phyloP scores from a whole-genome alignment of 75 land plant genomes.

The Picea glauca region DNA sequence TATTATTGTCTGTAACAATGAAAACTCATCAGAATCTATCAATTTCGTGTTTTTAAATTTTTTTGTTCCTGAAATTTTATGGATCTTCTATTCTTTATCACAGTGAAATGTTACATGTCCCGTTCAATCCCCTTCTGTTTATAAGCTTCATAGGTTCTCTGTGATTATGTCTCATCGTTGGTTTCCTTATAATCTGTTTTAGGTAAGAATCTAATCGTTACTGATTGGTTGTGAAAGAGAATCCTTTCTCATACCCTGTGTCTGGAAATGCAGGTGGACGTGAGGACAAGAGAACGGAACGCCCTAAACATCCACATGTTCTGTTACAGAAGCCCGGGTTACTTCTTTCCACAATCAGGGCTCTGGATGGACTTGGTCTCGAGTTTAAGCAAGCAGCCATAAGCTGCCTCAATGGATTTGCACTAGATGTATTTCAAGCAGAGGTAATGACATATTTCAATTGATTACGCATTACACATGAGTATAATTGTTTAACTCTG shows the following conservation, averaged over 20 bases:
- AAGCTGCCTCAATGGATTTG: neutral
- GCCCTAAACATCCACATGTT: neutral
- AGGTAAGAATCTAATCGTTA: too few species aligned
- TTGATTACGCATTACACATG: too few species aligned
- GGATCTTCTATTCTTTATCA: constrained; percentile 22
- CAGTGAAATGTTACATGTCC: constrained; percentile 11
- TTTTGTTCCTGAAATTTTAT: neutral
- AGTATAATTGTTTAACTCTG: too few species aligned
- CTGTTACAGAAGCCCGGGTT: neutral
- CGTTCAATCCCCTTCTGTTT: neutral
- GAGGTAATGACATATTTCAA: neutral
- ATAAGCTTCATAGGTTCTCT: constrained; percentile 27
- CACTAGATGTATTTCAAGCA: neutral
- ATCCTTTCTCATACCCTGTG: too few species aligned
- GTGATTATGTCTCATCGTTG: constrained; percentile 23
- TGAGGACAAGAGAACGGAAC: neutral
- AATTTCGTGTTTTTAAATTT: too few species aligned
- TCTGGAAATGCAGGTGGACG: too few species aligned
- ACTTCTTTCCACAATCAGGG: neutral
- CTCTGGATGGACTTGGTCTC: neutral
- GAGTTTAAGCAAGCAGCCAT: neutral
- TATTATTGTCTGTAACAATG: too few species aligned
- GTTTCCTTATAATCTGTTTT: neutral
- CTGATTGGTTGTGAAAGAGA: too few species aligned
- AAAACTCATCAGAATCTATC: too few species aligned